Evolutionary conservation across 2,329 filamentous ascomycete genomes (phyloP).

Genomic region (Niveomyces coronatus): DNA sequence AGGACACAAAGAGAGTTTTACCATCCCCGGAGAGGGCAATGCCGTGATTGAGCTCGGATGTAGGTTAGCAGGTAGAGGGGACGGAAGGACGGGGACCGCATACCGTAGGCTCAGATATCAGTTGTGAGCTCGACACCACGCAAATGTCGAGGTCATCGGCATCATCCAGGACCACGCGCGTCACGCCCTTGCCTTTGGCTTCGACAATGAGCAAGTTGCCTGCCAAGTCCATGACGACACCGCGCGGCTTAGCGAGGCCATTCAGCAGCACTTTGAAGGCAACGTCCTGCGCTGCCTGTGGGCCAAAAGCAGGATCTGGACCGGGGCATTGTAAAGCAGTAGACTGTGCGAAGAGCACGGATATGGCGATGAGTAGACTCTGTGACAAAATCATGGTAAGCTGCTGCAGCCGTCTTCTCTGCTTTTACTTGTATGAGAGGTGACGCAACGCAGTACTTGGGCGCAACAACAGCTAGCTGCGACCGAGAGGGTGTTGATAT

Average conservation of each 20-base stretch:
- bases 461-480: too few relatives aligned
- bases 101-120: constrained; percentile 19
- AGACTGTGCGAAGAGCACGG: neutral
- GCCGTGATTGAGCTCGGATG: constrained; percentile 36
- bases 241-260: constrained; percentile 19
- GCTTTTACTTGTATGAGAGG: too few relatives aligned
- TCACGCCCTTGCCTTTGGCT: constrained; percentile 20
- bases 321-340: constrained; percentile 4
- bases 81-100: constrained; percentile 6
- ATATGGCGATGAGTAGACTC: neutral
- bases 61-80: neutral
- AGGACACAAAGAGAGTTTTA: constrained; percentile 41
- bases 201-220: constrained; percentile 29
- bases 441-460: too few relatives aligned
- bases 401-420: too few relatives aligned
- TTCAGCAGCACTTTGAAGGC: constrained; percentile 18
- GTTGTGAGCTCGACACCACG: constrained; percentile 17
- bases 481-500: too few relatives aligned
- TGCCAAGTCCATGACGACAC: constrained; percentile 23
- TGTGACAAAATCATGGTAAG: constrained; percentile 5
- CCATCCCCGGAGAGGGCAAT: constrained; percentile 36
- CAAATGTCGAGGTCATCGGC: constrained; percentile 20
- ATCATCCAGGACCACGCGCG: constrained; percentile 23
- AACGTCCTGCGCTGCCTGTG: constrained; percentile 17
- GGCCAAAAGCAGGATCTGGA: constrained; percentile 7